Evolutionary conservation across 2,329 filamentous ascomycete species (phyloP), one percentile per base, ranked within the genome.

Genomic region (Microdochium nivale): DNA sequence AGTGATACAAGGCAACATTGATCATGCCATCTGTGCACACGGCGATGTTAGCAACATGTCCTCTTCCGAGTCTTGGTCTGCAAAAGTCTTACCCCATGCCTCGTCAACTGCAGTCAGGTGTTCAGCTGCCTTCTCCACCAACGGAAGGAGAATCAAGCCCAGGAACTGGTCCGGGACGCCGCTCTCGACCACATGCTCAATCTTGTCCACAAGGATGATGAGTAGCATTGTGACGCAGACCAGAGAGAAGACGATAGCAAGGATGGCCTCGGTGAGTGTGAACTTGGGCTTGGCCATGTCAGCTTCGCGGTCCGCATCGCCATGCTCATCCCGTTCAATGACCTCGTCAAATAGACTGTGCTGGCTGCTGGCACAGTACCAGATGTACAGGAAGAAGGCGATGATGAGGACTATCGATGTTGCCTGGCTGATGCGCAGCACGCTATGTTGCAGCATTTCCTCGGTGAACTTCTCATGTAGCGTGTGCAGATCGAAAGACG

Each of bases 101-200:
- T 95, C 89, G 59, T 94, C 87, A 53, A 95, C 76, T 37, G 88
- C 87, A 2, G 87, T 91, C 48, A 95, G 72, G 67, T 95, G 89
- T 67, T 95, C 89, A 13, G 89, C 89, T 2, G 87, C 84, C 67
- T 95, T 95, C 64, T 95, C 90, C 7, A 94, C 88, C 0, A 95
- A 76, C 3, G 88, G 85, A 7, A 94, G 79, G 1, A 95, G 76
- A 57, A 94, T 92, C 35, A 95, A 72, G 60, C 88, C 78, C 68
- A 81, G 77, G 55, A 79, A 79, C 1, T 78, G 70, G 51, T 79
- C 77, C 0, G 75, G 75, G 16, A 81, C 67, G 52, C 65, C 58
- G 23, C 67, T 68, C 24, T 68, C 58, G 37, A 70, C 59, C 35
- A 80, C 76, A 3, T 80, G 80, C 59, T 70, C 73, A 37, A 94